phyloP scores from a whole-genome alignment of 176 grass and related monocot species.

The Triticum aestivum region DNA sequence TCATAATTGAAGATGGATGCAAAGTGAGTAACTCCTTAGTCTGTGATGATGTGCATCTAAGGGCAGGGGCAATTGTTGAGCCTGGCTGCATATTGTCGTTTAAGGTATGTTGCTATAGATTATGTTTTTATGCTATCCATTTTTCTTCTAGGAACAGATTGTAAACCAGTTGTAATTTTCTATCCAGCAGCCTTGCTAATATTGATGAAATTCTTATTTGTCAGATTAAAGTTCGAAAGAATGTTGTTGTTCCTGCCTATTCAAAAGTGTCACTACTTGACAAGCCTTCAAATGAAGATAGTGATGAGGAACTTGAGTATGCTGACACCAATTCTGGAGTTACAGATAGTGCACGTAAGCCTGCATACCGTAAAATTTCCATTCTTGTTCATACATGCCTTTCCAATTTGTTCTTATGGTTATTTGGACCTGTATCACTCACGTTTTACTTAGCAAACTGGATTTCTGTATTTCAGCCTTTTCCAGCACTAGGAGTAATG shows the following conservation, averaged over 20 bases:
- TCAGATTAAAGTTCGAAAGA: conserved; percentile 95
- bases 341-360: conserved; percentile 80
- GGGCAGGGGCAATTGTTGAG: conserved; percentile 64
- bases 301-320: conserved; percentile 96
- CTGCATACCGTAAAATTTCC: neutral
- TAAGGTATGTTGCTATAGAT: conserved; percentile 59
- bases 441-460: conserved; percentile 30
- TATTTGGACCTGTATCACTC: neutral
- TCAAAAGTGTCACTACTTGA: conserved; percentile 85
- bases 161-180: conserved; percentile 15
- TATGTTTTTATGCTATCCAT: neutral
- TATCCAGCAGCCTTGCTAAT: neutral
- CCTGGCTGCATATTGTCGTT: conserved; percentile 92
- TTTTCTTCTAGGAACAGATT: conserved; percentile 1
- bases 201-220: conserved; percentile 20
- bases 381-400: neutral
- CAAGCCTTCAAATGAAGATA: conserved; percentile 90
- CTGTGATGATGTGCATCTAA: conserved; percentile 78
- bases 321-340: conserved; percentile 80
- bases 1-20: conserved; percentile 91
- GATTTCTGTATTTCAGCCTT: conserved; percentile 60
- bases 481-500: conserved; percentile 67
- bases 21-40: conserved; percentile 81
- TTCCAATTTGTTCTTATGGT: conserved; percentile 10
- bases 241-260: conserved; percentile 70